Conservation (phyloP, 148 eudicot species). For the Amaranthus cruentus region DNA sequence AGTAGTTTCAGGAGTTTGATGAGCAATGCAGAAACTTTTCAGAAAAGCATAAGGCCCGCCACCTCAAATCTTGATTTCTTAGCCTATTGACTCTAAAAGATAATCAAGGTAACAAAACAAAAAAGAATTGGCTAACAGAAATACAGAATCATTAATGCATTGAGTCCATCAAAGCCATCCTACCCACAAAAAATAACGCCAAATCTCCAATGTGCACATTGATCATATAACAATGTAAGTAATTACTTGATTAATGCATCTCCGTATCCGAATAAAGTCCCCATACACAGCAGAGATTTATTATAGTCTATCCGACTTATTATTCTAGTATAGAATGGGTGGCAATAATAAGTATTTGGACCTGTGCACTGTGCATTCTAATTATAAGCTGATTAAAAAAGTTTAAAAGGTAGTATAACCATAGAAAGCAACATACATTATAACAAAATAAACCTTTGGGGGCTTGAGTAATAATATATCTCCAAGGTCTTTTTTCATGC, state of each 20-base stretch:
- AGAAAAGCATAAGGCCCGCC: neutral
- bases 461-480: neutral
- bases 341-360: neutral
- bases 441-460: neutral
- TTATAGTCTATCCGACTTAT: neutral
- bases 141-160: neutral
- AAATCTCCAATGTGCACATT: neutral
- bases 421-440: neutral
- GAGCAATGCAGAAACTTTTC: neutral
- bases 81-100: neutral
- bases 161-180: neutral
- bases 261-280: neutral
- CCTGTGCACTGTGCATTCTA: neutral
- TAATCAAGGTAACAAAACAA: neutral
- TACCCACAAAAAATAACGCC: neutral
- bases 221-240: neutral
- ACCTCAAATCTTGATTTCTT: neutral
- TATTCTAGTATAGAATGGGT: conserved; percentile 1
- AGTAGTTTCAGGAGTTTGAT: neutral
- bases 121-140: neutral
- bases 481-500: neutral
- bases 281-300: neutral
- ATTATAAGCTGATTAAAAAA: no score
- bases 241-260: neutral
- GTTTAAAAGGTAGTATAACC: neutral